A percentile compares a stretch with the other conserved stretches of the same genome.
phyloP scores from a whole-genome alignment of 345 rosid genomes.

The Kernera saxatilis region DNA sequence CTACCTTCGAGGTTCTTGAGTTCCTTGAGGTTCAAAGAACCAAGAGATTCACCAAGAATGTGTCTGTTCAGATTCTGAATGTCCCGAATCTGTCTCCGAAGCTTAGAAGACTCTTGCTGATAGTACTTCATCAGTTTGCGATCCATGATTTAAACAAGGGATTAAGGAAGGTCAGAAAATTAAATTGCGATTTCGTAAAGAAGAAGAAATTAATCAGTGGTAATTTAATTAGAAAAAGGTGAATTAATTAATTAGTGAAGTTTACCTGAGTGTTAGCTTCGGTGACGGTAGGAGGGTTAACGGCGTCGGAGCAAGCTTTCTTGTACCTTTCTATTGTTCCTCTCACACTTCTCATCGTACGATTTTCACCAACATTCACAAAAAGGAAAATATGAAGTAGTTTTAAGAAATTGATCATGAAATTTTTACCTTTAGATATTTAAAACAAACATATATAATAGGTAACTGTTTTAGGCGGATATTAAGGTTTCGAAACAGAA shows the following conservation, averaged over 20 bases:
- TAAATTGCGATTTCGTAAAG: not conserved
- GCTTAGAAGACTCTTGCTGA: conserved; percentile 86
- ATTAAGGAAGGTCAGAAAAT: not conserved
- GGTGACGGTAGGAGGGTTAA: conserved; percentile 54
- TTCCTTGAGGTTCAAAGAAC: conserved; percentile 55
- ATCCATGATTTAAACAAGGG: not conserved
- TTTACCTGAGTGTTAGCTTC: conserved; percentile 87
- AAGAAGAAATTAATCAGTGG: not conserved
- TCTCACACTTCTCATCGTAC: conserved; percentile 52
- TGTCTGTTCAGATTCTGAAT: conserved; percentile 75
- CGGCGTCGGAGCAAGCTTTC: conserved; percentile 60
- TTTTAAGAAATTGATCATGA: not conserved
- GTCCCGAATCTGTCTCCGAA: conserved; percentile 65
- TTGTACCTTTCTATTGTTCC: conserved; percentile 89
- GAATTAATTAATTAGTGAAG: not conserved
- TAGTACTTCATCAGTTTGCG: conserved; percentile 44
- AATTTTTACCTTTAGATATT: not conserved
- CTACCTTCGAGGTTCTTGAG: conserved; percentile 71
- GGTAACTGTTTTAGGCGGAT: too few species aligned
- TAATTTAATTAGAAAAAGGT: not conserved
- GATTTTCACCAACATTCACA: not conserved
- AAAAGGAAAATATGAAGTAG: not conserved
- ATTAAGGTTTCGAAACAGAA: not conserved
- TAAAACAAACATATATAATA: too few species aligned
- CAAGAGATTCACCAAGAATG: conserved; percentile 75